Base-by-base conservation (phyloP, 129 eudicot species). In the Lonicera japonica region DNA sequence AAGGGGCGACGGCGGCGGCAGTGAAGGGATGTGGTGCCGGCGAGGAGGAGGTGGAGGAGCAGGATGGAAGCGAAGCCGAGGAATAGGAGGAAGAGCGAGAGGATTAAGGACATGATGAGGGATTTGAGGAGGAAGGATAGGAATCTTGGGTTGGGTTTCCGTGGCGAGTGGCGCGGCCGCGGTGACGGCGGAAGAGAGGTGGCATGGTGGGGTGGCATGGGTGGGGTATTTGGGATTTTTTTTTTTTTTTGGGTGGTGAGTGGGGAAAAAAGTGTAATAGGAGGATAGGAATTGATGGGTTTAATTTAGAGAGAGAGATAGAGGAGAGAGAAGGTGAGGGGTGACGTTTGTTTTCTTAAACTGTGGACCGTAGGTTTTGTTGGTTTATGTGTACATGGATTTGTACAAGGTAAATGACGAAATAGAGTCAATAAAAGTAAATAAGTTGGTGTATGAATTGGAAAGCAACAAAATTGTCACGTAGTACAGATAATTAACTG, bases 11-110 rank as follows among this genome's bases (percentile, higher is more conserved):
- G 83, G 22, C 52, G 76, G 4, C 81, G 88, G 52, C 75, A 86
- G 71, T 78, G 89, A 72, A 63, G 86, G 77, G 81, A 76, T 53
- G 83, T 71, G 45, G 80, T 73, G 63, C 82, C 75, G 69, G 76
- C 75, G 50, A 91, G 60, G 82, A 88, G 85, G 75, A 90, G 72
- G 80, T 86, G 88, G 79, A 86, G 73, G 74, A 87, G 83, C 46
- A 81, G 66, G 14, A 91, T 65, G 61, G 88, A 84, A 25, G 95
- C 95, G 60, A 91, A 76, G 60, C 97, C 94, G 16, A 91, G 63
- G 76, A 91, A 87, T 60, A 91, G 63, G 75, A 88, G 84, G 86
- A 91, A 91, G 43, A 82, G 67, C 63, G 90, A 77, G 20, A 82
- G 58, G 10, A 84, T 70, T 22, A 82, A 60, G 39, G 71, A 65